Base-by-base conservation (phyloP, 2,329 filamentous ascomycete genomes). In the Remersonia thermophila region DNA sequence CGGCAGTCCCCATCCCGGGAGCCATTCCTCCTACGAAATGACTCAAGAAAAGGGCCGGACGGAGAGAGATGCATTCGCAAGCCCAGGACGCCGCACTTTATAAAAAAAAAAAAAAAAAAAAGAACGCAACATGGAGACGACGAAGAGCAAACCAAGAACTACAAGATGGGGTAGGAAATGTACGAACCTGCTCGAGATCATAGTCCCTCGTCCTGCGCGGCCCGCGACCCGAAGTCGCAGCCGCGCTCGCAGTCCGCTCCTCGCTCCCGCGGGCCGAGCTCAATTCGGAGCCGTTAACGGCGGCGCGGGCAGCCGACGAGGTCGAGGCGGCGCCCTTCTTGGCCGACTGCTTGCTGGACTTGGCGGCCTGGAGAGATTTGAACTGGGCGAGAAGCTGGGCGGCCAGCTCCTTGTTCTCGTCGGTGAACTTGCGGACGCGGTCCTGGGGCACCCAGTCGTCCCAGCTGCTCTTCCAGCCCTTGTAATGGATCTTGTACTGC, bases 401-500 rank as follows among this genome's bases (percentile, higher is more conserved):
- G 15, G 89, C 86, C 27, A 98, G 72, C 55, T 93, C 85, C 54
- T 84, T 83, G 62, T 96, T 95, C 62, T 96, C 91, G 38, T 93
- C 85, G 35, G 80, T 94, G 56, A 89, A 81, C 63, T 95, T 95
- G 54, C 87, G 80, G 42, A 98, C 80, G 47, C 91, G 83, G 57
- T 96, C 89, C 59, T 86, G 79, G 15, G 83, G 76, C 30, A 96
- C 91, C 89, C 89, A 96, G 63, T 98, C 91, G 63, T 98, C 91
- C 91, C 91, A 98, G 71, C 86, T 95, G 59, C 89, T 87, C 69
- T 98, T 98, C 91, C 91, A 98, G 53, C 91, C 91, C 62, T 96
- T 96, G 67, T 98, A 98, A 62, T 98, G 91, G 37, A 98, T 83
- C 54, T 83, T 83, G 65, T 93, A 98, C 56, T 85, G 77, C 55